phyloP scores from a whole-genome alignment of 2,329 filamentous ascomycete species.

The Dactylellina parvicollis region DNA sequence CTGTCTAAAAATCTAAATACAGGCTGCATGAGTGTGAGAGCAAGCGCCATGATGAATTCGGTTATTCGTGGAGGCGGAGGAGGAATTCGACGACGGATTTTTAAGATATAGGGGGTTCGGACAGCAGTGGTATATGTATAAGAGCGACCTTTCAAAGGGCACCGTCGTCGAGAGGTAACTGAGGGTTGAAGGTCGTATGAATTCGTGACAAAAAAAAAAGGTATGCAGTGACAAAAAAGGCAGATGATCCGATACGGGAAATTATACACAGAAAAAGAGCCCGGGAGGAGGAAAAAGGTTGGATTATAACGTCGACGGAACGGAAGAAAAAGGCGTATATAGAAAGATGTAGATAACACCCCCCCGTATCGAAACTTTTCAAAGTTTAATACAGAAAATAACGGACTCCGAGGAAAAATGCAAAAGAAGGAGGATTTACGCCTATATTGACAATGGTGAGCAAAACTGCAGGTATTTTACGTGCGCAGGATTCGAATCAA shows the following conservation, averaged over 20 bases:
- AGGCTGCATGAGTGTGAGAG: slow-evolving; percentile 34
- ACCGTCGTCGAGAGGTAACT: slow-evolving; percentile 35
- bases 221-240: slow-evolving; percentile 26
- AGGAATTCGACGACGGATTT: slow-evolving; percentile 4
- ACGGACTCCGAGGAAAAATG: slow-evolving; percentile 54
- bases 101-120: slow-evolving; percentile 2
- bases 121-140: slow-evolving; percentile 33
- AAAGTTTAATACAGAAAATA: slow-evolving; percentile 54
- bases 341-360: slow-evolving; percentile 44
- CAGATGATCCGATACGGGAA: slow-evolving; percentile 33
- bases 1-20: slow-evolving; percentile 54
- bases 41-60: slow-evolving; percentile 33
- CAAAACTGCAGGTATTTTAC: neutral
- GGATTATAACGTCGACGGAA: slow-evolving; percentile 48
- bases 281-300: slow-evolving; percentile 25
- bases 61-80: neutral
- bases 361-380: slow-evolving; percentile 51
- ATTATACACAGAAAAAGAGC: slow-evolving; percentile 53
- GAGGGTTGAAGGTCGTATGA: slow-evolving; percentile 34
- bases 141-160: slow-evolving; percentile 15
- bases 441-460: slow-evolving; percentile 28
- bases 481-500: neutral
- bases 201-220: slow-evolving; percentile 40
- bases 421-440: slow-evolving; percentile 53
- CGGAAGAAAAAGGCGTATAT: slow-evolving; percentile 46